Conservation (phyloP, 2,329 filamentous ascomycete genomes). For the Fusarium xyrophilum region DNA sequence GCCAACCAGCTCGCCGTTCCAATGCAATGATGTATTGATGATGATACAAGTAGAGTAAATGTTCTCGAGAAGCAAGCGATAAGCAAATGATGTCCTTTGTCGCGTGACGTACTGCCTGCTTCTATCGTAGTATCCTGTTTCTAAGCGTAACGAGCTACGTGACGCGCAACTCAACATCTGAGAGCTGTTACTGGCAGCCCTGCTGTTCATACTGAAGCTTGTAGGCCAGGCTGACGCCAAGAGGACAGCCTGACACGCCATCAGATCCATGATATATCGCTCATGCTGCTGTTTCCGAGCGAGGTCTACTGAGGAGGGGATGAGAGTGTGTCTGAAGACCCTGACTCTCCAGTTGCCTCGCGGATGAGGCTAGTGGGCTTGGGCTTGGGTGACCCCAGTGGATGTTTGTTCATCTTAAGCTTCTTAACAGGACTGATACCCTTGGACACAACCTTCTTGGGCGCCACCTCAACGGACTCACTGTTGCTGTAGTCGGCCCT, state of each 20-base stretch:
- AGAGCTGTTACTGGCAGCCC: too few species aligned
- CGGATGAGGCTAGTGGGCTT: slow-evolving; percentile 52
- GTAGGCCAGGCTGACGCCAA: neutral
- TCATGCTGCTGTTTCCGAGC: neutral
- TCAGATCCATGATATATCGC: neutral
- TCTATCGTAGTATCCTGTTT: too few species aligned
- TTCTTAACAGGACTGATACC: slow-evolving; percentile 52
- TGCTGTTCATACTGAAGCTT: slow-evolving; percentile 3
- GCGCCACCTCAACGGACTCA: slow-evolving; percentile 43
- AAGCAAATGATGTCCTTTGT: slow-evolving; percentile 18
- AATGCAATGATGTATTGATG: slow-evolving; percentile 40
- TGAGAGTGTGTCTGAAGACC: slow-evolving; percentile 63
- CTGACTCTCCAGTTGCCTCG: slow-evolving; percentile 59
- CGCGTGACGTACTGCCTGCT: slow-evolving; percentile 27
- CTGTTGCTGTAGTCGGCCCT: slow-evolving; percentile 45
- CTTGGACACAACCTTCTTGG: slow-evolving; percentile 48
- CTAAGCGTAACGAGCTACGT: too few species aligned
- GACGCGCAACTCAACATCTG: too few species aligned
- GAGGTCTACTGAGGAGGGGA: slow-evolving; percentile 53
- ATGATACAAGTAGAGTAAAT: slow-evolving; percentile 38
- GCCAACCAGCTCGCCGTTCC: slow-evolving; percentile 38
- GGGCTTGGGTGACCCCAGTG: slow-evolving; percentile 56
- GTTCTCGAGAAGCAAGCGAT: slow-evolving; percentile 17
- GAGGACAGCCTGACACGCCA: neutral
- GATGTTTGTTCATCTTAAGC: slow-evolving; percentile 54